These are phyloP conservation scores for Lecanoromycetidae sp. DNA, from an alignment of 2,329 filamentous ascomycete species.

Conservation along the genomic window DNA sequence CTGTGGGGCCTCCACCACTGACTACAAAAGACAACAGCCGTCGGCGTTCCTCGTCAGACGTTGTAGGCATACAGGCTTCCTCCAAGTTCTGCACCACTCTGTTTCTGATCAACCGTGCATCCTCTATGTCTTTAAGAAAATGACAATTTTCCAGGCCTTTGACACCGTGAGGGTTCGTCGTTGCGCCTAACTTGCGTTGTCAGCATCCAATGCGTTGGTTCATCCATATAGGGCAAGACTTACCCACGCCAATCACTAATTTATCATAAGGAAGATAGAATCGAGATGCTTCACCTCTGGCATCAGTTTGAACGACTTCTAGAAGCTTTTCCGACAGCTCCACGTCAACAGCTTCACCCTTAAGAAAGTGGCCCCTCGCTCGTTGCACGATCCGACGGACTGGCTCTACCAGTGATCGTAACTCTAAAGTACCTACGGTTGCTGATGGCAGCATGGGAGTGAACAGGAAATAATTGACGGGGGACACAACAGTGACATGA, in stretches of 20 bases:
- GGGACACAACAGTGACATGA: conserved; percentile 88
- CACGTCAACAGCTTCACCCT: conserved; percentile 74
- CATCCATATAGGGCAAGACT: conserved; percentile 19
- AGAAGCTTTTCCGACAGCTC: conserved; percentile 86
- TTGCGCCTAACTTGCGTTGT: conserved; percentile 44
- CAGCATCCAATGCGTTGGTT: conserved; percentile 6
- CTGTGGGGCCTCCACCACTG: conserved; percentile 87
- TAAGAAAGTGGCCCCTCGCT: conserved; percentile 78
- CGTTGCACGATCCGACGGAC: conserved; percentile 70
- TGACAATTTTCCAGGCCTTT: conserved; percentile 87
- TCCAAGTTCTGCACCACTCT: conserved; percentile 82
- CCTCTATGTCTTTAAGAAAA: conserved; percentile 90
- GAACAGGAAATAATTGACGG: conserved; percentile 93
- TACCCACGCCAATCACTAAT: conserved; percentile 74
- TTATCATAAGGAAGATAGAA: conserved; percentile 99
- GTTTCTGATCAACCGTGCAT: conserved; percentile 82
- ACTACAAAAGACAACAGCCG: conserved; percentile 91
- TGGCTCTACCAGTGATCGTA: conserved; percentile 84
- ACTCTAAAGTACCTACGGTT: conserved; percentile 85
- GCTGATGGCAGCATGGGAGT: conserved; percentile 96
- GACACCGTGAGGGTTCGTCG: conserved; percentile 90
- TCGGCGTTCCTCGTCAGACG: conserved; percentile 71
- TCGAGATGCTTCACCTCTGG: conserved; percentile 56
- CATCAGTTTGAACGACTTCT: conserved; percentile 65
- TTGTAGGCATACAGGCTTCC: conserved; percentile 82